Base-by-base conservation (phyloP, 2,329 filamentous ascomycete species). In the Botrytis byssoidea region DNA sequence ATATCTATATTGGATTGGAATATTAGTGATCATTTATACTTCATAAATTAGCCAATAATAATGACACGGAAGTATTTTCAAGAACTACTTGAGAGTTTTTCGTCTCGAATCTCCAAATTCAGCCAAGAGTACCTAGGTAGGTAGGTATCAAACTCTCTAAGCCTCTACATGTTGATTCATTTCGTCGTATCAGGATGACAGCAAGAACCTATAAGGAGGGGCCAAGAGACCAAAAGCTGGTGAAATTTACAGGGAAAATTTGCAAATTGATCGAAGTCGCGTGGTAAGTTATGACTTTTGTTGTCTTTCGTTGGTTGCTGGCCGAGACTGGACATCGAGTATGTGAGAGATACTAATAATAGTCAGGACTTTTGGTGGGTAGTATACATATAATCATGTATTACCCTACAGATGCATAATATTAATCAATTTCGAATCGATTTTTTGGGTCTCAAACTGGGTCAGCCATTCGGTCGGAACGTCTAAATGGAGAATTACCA, bases 401-500 rank as follows among this genome's bases (percentile, higher is more conserved):
- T 37, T 40, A 12, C 51, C n/a, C 14, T 57, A 14, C 12, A 57
- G 6, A 57, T 65, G 55, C 60, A 71, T 71, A 46, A 44, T 57
- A 32, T n/a, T 40, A 44, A 66, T 71, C 51, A 44, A 25, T 60
- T 57, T 37, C 29, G 42, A 25, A 48, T 25, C 40, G n/a, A 22
- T 44, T 57, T n/a, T 20, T 57, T 16, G 51, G 61, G 70, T 67
- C 70, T 46, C 70, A 16, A 65, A 65, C 51, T 25, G 60, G 61
- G 70, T 57, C 61, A 67, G 70, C 70, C 70, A 72, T 59, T 51
- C 48, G 16, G 61, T 66, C 60, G 61, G 70, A 55, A 44, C 42
- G 22, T 70, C 61, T 67, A 32, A 42, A 57, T 61, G 59, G n/a
- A 51, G 60, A 63, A 42, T 61, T 40, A 32, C 61, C 61, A 65